These are phyloP conservation scores for Auricularia cornea DNA, from an alignment of 768 basidiomycete species.

Conservation along the genomic window DNA sequence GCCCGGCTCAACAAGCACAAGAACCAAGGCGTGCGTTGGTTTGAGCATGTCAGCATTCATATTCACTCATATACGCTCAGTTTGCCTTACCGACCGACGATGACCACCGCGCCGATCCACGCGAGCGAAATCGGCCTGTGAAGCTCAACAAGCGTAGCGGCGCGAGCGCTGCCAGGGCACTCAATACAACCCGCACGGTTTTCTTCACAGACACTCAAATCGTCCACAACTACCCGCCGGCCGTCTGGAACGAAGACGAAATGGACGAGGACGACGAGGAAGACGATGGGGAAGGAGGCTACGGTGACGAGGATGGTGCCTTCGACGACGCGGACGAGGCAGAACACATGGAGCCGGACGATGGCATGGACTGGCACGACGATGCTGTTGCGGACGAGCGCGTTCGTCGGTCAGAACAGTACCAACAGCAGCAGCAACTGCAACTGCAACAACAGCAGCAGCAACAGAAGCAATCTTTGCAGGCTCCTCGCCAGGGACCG, in stretches of 20 bases:
- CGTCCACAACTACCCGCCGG: constrained; percentile 64
- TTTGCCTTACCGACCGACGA: neutral
- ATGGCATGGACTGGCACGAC: constrained; percentile 87
- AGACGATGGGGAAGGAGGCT: neutral
- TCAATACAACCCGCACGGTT: constrained; percentile 31
- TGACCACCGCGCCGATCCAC: neutral
- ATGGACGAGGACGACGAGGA: constrained; percentile 16
- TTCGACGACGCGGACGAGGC: constrained; percentile 36
- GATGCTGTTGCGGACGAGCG: constrained; percentile 31
- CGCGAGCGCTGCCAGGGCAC: neutral
- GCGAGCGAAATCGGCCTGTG: neutral
- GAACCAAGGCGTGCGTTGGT: constrained; percentile 79
- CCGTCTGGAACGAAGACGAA: constrained; percentile 76
- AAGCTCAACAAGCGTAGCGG: neutral
- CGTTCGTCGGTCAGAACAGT: constrained; percentile 11
- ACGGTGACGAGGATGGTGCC: constrained; percentile 24
- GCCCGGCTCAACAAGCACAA: constrained; percentile 94
- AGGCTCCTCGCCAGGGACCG: constrained; percentile 38
- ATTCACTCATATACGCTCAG: constrained; percentile 12
- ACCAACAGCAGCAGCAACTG: constrained; percentile 15
- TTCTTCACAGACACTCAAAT: constrained; percentile 57
- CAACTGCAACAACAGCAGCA: constrained; percentile 26
- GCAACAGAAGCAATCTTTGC: constrained; percentile 17
- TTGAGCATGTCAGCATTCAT: constrained; percentile 69
- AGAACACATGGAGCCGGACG: constrained; percentile 48